phyloP scores from a whole-genome alignment of 108 stramenopile species.

The Aurantiochytrium sp. region DNA sequence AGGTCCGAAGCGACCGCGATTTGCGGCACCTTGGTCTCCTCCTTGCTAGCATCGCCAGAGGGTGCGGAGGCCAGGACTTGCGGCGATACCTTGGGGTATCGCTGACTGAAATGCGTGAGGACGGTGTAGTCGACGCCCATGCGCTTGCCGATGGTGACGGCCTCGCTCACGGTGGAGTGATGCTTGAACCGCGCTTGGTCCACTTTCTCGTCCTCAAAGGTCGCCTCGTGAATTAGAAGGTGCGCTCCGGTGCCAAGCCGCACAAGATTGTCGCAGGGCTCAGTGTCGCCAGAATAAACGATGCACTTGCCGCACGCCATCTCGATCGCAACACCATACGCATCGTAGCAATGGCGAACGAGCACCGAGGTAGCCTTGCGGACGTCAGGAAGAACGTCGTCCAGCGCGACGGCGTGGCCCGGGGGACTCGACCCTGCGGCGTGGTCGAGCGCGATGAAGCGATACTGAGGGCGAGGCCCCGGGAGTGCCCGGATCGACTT shows the following conservation, averaged over 20 bases:
- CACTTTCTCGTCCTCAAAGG: conserved; percentile 89
- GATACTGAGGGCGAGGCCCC: not conserved
- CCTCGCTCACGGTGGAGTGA: conserved; percentile 88
- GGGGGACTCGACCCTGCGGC: not conserved
- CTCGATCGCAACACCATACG: conserved; percentile 75
- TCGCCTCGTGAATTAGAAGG: conserved; percentile 92
- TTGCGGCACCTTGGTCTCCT: not conserved
- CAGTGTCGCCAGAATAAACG: conserved; percentile 88
- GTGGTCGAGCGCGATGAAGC: not conserved
- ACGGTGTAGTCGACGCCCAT: conserved; percentile 72
- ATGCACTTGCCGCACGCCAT: conserved; percentile 71
- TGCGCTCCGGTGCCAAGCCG: conserved; percentile 63
- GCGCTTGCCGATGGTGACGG: conserved; percentile 64
- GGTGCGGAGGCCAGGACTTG: not conserved
- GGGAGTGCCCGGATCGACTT: conserved; percentile 68
- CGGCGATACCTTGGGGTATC: conserved; percentile 71
- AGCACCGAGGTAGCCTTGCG: conserved; percentile 52
- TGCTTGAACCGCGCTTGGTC: conserved; percentile 75
- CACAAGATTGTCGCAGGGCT: conserved; percentile 75
- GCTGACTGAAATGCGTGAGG: conserved; percentile 92
- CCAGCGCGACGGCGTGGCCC: not conserved
- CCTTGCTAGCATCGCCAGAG: not conserved
- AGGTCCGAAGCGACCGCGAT: not conserved
- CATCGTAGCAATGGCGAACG: conserved; percentile 77
- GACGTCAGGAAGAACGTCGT: not conserved